A percentile compares a stretch with the other conserved stretches of the same genome.
phyloP scores from a whole-genome alignment of 129 eudicot genomes.

The Lonicera japonica region DNA sequence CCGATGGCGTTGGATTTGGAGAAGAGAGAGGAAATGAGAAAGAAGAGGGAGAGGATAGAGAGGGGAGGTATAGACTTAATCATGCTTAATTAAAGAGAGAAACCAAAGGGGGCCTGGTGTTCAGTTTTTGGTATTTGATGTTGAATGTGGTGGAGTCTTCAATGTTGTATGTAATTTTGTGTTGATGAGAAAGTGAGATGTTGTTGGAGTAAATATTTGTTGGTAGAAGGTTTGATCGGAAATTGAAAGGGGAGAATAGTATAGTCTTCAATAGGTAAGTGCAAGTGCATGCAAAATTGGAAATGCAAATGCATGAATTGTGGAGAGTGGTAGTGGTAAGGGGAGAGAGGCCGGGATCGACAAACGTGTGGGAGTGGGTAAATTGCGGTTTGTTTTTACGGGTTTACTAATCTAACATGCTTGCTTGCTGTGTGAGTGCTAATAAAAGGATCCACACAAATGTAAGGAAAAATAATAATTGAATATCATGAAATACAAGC shows the following conservation, averaged over 20 bases:
- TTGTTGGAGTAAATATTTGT: neutral
- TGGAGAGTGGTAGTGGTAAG: neutral
- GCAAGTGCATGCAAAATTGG: no score
- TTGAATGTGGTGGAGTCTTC: no score
- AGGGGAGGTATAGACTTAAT: neutral
- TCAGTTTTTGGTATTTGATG: no score
- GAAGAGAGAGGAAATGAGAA: conserved; percentile 4
- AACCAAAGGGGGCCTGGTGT: no score
- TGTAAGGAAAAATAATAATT: no score
- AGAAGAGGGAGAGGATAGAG: conserved; percentile 1
- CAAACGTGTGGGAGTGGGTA: neutral
- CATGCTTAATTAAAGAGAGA: neutral
- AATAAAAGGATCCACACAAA: no score
- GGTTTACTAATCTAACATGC: no score
- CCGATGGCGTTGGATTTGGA: conserved; percentile 31
- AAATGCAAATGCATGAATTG: neutral
- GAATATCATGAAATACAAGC: no score
- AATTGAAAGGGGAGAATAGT: neutral
- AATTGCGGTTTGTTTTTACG: neutral
- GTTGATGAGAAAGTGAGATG: neutral
- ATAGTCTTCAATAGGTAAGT: no score
- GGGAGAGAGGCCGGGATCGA: neutral
- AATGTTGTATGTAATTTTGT: no score
- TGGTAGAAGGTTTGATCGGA: neutral
- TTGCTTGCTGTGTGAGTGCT: no score